A percentile compares a stretch with the other conserved stretches of the same genome.
Conservation (phyloP, 208 protist genomes). For the Leishmania martiniquensis region DNA sequence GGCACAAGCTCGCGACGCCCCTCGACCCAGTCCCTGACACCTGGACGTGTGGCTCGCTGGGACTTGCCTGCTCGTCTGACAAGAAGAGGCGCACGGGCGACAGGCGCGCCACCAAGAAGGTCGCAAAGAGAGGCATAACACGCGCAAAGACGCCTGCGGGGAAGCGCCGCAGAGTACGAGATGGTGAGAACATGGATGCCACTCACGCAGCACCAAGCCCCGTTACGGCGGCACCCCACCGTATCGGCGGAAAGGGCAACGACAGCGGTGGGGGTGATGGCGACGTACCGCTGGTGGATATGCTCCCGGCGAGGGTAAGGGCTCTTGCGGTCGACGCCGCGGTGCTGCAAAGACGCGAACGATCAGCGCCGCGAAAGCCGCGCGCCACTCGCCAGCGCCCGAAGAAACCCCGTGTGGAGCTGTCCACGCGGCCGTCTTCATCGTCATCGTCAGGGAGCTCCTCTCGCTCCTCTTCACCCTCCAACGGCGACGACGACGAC, state of each 20-base stretch:
- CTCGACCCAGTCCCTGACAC: constrained; percentile 40
- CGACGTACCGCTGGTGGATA: constrained; percentile 10
- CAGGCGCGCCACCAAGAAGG: neutral
- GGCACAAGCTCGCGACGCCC: constrained; percentile 42
- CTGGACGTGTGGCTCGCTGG: constrained; percentile 53
- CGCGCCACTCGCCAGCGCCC: neutral
- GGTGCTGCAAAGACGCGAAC: neutral
- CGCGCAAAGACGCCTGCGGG: neutral
- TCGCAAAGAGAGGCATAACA: constrained; percentile 3
- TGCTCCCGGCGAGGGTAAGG: neutral
- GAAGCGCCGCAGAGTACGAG: neutral
- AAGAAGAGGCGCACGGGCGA: neutral
- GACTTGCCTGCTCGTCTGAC: constrained; percentile 23
- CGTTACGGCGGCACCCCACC: neutral
- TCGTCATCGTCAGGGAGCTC: constrained; percentile 8
- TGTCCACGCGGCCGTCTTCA: constrained; percentile 1
- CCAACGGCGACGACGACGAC: no score
- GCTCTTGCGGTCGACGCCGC: neutral
- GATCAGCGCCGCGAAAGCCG: neutral
- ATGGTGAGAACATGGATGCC: neutral
- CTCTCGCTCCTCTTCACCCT: no score
- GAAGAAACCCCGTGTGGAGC: constrained; percentile 13
- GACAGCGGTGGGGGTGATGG: neutral
- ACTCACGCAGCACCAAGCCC: neutral
- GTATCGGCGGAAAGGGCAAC: neutral